phyloP scores from a whole-genome alignment of 2,329 filamentous ascomycete genomes.

The Lasiodiplodia theobromae region DNA sequence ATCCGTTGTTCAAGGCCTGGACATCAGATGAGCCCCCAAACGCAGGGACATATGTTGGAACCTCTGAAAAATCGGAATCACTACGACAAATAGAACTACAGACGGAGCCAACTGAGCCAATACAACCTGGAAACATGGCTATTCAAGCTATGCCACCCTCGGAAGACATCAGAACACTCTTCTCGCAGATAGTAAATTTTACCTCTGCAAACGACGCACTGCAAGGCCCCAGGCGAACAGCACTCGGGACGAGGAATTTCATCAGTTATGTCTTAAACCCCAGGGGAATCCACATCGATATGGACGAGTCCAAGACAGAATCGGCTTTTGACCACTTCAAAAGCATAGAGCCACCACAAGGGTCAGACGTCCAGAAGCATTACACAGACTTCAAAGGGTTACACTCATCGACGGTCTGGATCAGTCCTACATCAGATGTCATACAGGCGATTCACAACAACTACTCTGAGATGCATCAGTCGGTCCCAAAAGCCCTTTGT shows the following conservation, averaged over 20 bases:
- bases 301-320: not conserved
- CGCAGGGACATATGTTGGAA: no score
- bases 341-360: not conserved
- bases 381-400: not conserved
- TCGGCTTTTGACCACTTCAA: conserved; percentile 3
- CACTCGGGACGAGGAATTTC: not conserved
- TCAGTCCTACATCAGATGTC: not conserved
- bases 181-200: not conserved
- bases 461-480: conserved; percentile 10
- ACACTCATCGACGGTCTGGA: not conserved
- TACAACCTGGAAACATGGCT: not conserved
- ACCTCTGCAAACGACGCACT: not conserved
- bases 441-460: not conserved
- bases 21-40: no score
- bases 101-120: not conserved
- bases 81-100: not conserved
- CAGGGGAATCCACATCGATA: conserved; percentile 1
- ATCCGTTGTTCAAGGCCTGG: no score
- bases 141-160: not conserved
- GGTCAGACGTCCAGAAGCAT: not conserved
- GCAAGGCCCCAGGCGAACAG: not conserved
- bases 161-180: not conserved
- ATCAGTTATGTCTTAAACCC: conserved; percentile 1
- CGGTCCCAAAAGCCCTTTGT: not conserved
- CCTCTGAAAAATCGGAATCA: no score